A percentile compares a stretch with the other conserved stretches of the same genome.
These are phyloP conservation scores for Umbellularia californica DNA, from an alignment of 164 flowering plant species.

Conservation along the genomic window DNA sequence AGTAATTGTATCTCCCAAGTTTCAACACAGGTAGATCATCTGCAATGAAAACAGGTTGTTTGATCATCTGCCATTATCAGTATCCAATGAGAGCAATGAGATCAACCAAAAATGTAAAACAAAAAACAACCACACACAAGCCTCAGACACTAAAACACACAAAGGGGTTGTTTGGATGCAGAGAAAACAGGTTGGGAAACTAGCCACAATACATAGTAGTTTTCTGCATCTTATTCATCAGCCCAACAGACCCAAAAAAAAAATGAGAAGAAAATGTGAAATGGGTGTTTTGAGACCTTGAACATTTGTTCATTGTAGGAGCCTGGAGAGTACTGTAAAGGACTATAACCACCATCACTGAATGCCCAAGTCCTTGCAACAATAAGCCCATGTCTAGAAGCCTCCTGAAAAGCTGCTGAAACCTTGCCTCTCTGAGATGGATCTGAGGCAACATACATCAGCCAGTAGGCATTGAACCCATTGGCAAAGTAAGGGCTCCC, in stretches of 20 bases:
- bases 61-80: no score
- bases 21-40: no score
- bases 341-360: conserved; percentile 56
- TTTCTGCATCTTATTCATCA: no score
- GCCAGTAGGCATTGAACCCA: conserved; percentile 94
- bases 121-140: neutral
- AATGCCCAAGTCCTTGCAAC: conserved; percentile 87
- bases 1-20: no score
- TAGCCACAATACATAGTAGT: no score
- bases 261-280: neutral
- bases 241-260: neutral
- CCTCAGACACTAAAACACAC: neutral
- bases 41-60: no score
- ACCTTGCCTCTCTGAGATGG: conserved; percentile 56
- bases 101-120: neutral
- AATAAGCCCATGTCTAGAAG: conserved; percentile 51
- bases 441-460: conserved; percentile 68
- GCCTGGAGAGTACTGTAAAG: conserved; percentile 76
- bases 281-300: conserved; percentile 33
- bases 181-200: neutral
- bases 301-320: conserved; percentile 73
- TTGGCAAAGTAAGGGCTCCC: conserved; percentile 67
- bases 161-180: neutral
- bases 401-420: conserved; percentile 54
- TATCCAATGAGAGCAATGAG: neutral